Base-by-base conservation (phyloP, 306 rosid genomes). In the Vigna reflexopilosa region DNA sequence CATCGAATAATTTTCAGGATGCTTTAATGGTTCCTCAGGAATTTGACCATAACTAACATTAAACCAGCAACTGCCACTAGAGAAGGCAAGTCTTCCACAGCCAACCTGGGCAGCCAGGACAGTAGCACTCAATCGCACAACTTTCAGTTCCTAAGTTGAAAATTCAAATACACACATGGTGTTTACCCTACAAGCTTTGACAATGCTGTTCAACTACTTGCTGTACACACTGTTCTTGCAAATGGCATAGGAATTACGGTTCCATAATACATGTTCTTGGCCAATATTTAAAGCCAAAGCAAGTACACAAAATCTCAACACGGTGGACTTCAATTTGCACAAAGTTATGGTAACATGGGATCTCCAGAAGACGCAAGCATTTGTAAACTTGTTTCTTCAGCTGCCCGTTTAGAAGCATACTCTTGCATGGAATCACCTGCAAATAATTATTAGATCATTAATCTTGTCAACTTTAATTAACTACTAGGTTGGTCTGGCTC, bases 21-120 rank as follows among this genome's bases (percentile, higher is more conserved):
- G 86, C 85, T 85, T 80, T 83, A 32, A 45, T 77, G 73, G 91
- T 86, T 87, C 81, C 81, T 79, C 64, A 76, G 81, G 54, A 83
- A 83, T 82, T 73, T 67, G 83, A 83, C 84, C 83, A 83, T 80
- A 77, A 85, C 85, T 70, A 85, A 82, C 83, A 77, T 73, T 86
- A 79, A 88, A 83, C 91, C 91, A 86, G 87, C 87, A 87, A 93
- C 93, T 93, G 94, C 99, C 99, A 88, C 99, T 75, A 95, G 99
- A 87, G 98, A 93, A 87, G 97, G 97, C 98, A 87, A 81, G 85
- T 75, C 78, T 85, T 88, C 82, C 85, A 79, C 86, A 85, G 94
- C 97, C 97, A 87, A 95, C 99, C 99, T 95, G 99, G 99, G 99
- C 98, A 91, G 97, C 91, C 91, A 89, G 94, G 92, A 85, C 89